A percentile compares a stretch with the other conserved stretches of the same genome.
These are phyloP conservation scores for Rosa lucieae DNA, from an alignment of 306 rosid genomes.

Conservation along the genomic window DNA sequence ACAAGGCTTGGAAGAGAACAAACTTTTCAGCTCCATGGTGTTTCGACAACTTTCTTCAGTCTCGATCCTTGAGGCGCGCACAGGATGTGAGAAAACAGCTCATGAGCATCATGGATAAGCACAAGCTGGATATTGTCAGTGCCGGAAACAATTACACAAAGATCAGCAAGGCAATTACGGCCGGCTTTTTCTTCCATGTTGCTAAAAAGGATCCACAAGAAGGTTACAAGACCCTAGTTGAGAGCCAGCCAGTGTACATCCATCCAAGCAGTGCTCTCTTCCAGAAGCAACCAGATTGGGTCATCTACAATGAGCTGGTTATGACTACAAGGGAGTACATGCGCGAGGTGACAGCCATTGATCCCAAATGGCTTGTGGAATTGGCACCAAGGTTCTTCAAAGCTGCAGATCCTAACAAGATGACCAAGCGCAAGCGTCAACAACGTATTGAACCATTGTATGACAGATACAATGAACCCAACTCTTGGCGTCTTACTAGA, in stretches of 20 bases:
- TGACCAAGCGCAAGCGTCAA: constrained; percentile 86
- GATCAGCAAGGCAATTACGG: constrained; percentile 81
- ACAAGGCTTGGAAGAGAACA: constrained; percentile 81
- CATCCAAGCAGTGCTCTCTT: constrained; percentile 80
- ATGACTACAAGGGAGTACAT: constrained; percentile 88
- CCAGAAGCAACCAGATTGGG: constrained; percentile 91
- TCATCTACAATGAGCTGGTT: constrained; percentile 82
- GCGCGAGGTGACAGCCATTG: constrained; percentile 83
- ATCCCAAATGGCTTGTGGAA: constrained; percentile 91
- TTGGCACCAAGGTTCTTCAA: constrained; percentile 85
- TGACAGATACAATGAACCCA: constrained; percentile 88
- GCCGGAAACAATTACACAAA: constrained; percentile 81
- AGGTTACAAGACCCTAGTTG: constrained; percentile 83
- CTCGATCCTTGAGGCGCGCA: constrained; percentile 59
- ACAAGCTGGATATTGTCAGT: constrained; percentile 71
- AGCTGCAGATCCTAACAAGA: constrained; percentile 82
- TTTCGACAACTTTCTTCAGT: constrained; percentile 68
- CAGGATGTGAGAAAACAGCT: constrained; percentile 90
- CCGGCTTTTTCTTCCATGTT: constrained; percentile 84
- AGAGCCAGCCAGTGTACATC: constrained; percentile 88
- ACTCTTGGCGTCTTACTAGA: constrained; percentile 88
- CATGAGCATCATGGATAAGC: constrained; percentile 81
- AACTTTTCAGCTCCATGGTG: constrained; percentile 88
- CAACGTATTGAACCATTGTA: constrained; percentile 85
- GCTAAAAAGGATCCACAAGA: constrained; percentile 90